phyloP scores from a whole-genome alignment of 306 rosid genomes.

The Prunus davidiana region DNA sequence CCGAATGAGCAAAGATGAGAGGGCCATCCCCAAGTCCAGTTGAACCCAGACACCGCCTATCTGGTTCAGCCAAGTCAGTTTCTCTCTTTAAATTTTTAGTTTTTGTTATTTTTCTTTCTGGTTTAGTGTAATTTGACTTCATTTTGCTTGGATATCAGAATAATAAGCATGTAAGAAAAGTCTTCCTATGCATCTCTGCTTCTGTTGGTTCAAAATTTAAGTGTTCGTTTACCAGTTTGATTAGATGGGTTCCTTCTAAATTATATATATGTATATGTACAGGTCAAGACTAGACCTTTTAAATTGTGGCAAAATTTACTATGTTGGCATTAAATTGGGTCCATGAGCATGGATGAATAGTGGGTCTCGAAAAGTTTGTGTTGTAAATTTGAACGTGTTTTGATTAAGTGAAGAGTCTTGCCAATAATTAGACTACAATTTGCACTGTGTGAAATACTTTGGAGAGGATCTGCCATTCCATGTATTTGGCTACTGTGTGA shows the following conservation, averaged over 20 bases:
- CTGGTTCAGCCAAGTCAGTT: constrained; percentile 51
- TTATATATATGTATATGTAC: background rate
- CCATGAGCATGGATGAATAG: background rate
- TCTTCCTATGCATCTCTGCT: background rate
- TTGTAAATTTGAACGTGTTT: background rate
- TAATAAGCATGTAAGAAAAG: background rate
- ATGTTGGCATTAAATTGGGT: background rate
- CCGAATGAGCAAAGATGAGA: constrained; percentile 54
- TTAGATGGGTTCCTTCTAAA: background rate
- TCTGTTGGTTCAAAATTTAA: background rate
- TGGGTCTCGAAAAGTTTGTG: background rate
- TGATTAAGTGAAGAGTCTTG: background rate
- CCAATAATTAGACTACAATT: background rate
- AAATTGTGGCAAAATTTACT: background rate
- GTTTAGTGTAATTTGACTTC: background rate
- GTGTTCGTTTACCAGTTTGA: background rate
- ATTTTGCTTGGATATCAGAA: background rate
- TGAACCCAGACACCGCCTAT: constrained; percentile 75
- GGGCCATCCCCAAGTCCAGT: constrained; percentile 46
- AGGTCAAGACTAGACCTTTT: background rate
- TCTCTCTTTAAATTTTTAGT: constrained; percentile 8
- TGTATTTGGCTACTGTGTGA: background rate
- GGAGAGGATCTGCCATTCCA: background rate
- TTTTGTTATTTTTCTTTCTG: background rate
- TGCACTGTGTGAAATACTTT: background rate